These are phyloP conservation scores for Cardamine resedifolia DNA, from an alignment of 345 rosid genomes.

Conservation along the genomic window DNA sequence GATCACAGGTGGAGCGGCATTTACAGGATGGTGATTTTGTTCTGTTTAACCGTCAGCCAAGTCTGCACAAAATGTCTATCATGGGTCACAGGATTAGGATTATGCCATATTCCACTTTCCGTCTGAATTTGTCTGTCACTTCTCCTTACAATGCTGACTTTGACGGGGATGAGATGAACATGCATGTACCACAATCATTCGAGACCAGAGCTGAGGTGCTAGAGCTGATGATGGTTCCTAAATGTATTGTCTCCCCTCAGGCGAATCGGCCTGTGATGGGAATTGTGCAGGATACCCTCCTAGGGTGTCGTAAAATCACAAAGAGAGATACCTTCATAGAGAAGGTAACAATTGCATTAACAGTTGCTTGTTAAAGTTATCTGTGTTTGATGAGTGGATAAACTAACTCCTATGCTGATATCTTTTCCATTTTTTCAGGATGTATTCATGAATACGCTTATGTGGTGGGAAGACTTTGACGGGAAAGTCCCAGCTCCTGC, in stretches of 20 bases:
- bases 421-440: slow-evolving; percentile 50
- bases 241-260: slow-evolving; percentile 97
- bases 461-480: slow-evolving; percentile 99
- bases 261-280: slow-evolving; percentile 99
- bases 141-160: slow-evolving; percentile 99
- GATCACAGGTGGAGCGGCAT: slow-evolving; percentile 91
- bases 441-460: slow-evolving; percentile 93
- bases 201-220: slow-evolving; percentile 97
- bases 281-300: slow-evolving; percentile 93
- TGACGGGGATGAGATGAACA: slow-evolving; percentile 99
- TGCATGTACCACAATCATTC: slow-evolving; percentile 97
- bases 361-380: not conserved
- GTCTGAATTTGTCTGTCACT: slow-evolving; percentile 88
- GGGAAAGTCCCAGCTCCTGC: slow-evolving; percentile 98
- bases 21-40: slow-evolving; percentile 90
- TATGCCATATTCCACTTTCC: slow-evolving; percentile 97
- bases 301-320: slow-evolving; percentile 97
- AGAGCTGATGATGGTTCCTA: slow-evolving; percentile 99
- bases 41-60: slow-evolving; percentile 95
- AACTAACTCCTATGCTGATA: slow-evolving; percentile 5
- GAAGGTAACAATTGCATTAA: slow-evolving; percentile 54
- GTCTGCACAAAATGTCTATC: slow-evolving; percentile 98
- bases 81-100: slow-evolving; percentile 97
- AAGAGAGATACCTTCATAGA: slow-evolving; percentile 98
- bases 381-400: slow-evolving; percentile 5